Base-by-base conservation (phyloP, 371 early-diverging fungal genomes). In the Mortierella sp. region DNA sequence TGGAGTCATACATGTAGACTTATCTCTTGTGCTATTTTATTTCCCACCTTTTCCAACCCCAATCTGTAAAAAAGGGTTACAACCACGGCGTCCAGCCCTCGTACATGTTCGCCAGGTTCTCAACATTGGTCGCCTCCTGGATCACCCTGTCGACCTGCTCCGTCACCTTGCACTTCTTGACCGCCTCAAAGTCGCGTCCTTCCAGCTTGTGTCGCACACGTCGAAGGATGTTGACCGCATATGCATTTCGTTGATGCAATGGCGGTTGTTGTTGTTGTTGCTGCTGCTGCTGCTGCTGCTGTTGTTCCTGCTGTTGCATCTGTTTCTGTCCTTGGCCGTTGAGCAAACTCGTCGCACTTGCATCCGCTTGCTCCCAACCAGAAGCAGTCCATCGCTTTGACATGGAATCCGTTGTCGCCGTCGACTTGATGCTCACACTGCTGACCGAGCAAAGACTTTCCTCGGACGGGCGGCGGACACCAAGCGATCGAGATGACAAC, bases 51-150 rank as follows among this genome's bases (percentile, higher is more conserved):
- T 73, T 38, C 42, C 42, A 38, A 11, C 21, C 42, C 42, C 42
- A 38, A 38, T 38, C 42, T 38, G n/a, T 1, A 28, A 28, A 14
- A 4, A n/a, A 11, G 38, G 9, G 3, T 21, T 42, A 68, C 68
- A 93, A 90, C 95, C 95, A 94, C 26, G 92, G 88, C 70, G 94
- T 93, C 96, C 96, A 96, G 52, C 96, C 95, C 74, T 95, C 93
- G 76, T 90, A 92, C 93, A 92, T 91, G 72, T 89, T 82, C 78
- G 92, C 91, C 14, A 92, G 83, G 88, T 94, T 92, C 80, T 92
- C 92, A 14, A 88, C 80, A 54, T 89, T 89, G 7, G 87, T 92
- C 10, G 93, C 92, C 73, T 94, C 91, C 47, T 91, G 90, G 31
- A 93, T 93, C 13, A 92, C 90, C 72, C 89, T 90, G 16, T 90